A percentile compares a stretch with the other conserved stretches of the same genome.
phyloP scores from a whole-genome alignment of 2,329 filamentous ascomycete genomes.

The Xylaria sp. region DNA sequence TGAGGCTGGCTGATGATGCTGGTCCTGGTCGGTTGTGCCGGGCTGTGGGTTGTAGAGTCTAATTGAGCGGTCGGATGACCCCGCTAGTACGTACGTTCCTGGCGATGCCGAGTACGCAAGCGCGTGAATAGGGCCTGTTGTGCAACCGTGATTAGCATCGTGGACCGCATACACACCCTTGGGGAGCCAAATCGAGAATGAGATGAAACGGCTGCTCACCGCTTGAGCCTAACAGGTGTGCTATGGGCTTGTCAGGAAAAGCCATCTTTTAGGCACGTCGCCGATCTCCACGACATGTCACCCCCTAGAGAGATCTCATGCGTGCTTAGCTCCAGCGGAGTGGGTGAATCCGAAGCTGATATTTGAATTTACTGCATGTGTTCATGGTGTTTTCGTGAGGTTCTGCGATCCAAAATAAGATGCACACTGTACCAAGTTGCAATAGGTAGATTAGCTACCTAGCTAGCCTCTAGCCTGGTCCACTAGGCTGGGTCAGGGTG shows the following conservation, averaged over 20 bases:
- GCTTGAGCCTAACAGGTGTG: constrained; percentile 68
- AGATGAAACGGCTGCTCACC: constrained; percentile 54
- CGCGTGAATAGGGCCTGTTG: constrained; percentile 74
- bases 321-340: background rate
- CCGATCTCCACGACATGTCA: constrained; percentile 42
- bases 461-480: background rate
- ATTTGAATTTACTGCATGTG: constrained; percentile 16
- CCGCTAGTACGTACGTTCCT: constrained; percentile 83
- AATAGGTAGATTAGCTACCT: background rate
- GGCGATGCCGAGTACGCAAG: constrained; percentile 77
- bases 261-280: constrained; percentile 48
- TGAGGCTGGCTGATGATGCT: constrained; percentile 31
- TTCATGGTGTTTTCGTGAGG: constrained; percentile 21
- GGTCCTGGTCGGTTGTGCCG: constrained; percentile 46
- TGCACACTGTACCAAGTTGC: constrained; percentile 10
- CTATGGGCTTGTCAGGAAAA: constrained; percentile 59
- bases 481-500: background rate
- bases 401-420: background rate
- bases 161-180: background rate
- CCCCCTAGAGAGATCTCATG: constrained; percentile 8
- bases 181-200: background rate
- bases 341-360: background rate
- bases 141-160: constrained; percentile 20
- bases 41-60: constrained; percentile 84
- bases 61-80: constrained; percentile 84